Conservation (phyloP, 2,329 filamentous ascomycete species). For the Hypoxylon sp. region DNA sequence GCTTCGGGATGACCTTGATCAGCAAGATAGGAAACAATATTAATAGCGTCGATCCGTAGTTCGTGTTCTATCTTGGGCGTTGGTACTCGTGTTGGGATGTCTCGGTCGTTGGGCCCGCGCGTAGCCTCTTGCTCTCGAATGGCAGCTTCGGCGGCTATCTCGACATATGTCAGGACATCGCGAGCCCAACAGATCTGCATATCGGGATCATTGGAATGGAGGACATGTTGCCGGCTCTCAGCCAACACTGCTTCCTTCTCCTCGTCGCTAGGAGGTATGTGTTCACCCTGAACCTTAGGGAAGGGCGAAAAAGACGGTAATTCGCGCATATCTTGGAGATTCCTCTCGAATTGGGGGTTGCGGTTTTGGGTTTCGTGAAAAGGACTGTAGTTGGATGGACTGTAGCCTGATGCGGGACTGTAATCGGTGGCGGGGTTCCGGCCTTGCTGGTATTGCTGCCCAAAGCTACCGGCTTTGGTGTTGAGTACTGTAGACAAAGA, state of each 20-base stretch:
- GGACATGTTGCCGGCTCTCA: constrained; percentile 83
- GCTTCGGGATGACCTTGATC: constrained; percentile 94
- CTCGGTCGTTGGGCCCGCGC: constrained; percentile 54
- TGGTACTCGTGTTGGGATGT: constrained; percentile 70
- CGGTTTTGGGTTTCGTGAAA: constrained; percentile 60
- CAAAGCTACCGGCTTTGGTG: constrained; percentile 49
- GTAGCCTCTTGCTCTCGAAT: constrained; percentile 70
- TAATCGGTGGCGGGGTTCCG: constrained; percentile 54
- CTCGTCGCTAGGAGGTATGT: constrained; percentile 93
- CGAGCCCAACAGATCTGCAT: constrained; percentile 98
- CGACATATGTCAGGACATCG: constrained; percentile 90
- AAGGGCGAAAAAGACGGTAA: constrained; percentile 91
- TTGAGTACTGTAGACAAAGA: constrained; percentile 60
- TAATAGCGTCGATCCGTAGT: constrained; percentile 88
- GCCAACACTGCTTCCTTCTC: constrained; percentile 93
- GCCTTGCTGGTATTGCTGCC: constrained; percentile 53
- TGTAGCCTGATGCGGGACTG: constrained; percentile 56
- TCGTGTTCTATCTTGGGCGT: constrained; percentile 93
- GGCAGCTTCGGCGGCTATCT: constrained; percentile 84
- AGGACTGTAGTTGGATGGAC: constrained; percentile 59
- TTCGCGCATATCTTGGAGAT: constrained; percentile 63
- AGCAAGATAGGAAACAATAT: constrained; percentile 90
- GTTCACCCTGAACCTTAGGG: constrained; percentile 86
- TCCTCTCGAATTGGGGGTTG: constrained; percentile 58
- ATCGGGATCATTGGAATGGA: constrained; percentile 94